Evolutionary conservation across 495 filamentous ascomycete species (phyloP), one percentile per base, ranked within the genome.

Genomic region (Aspergillus olivimuriae): DNA sequence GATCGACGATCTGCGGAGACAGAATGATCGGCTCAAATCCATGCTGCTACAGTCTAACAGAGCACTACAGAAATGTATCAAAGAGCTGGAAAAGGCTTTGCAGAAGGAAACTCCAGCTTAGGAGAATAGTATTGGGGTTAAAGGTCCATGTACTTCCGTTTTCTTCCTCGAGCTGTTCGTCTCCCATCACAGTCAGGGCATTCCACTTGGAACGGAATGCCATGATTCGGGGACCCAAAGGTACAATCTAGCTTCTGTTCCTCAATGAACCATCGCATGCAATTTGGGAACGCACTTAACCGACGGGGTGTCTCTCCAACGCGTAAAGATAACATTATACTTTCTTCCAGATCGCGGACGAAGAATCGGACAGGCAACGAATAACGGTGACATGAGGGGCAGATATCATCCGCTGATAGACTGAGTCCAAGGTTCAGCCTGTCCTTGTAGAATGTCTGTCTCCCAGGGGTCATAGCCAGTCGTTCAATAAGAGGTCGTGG

Each of bases 241-340:
- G 32, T 20, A 22, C 42, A 44, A 15, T 44, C 33, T 5, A 44
- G 42, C 26, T 26, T 15, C 28, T 44, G 42, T 37, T 44, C 10
- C 10, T 44, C 42, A 3, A 36, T 44, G 20, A 44, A 44, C 42
- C 42, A 44, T 36, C 28, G 42, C 18, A 44, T 16, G 5, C n/a
- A 36, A 18, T 44, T 44, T 7, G 42, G 42, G 28, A 44, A 44
- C 11, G 42, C 42, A 34, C 42, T 44, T 20, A 44, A 18, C 17
- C 33, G 31, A 14, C 21, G 33, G n/a, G 18, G 21, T 17, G 33
- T 15, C 12, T 20, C 21, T 23, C 42, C 32, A 14, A 44, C 23
- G n/a, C 42, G 31, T 23, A 44, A 15, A n/a, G 42, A 44, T 44
- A 44, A 16, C 3, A 33, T 44, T 19, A 44, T 9, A 10, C 8